Evolutionary conservation across 2,329 filamentous ascomycete species (phyloP), one percentile per base, ranked within the genome.

Genomic region (Mycogone perniciosa): DNA sequence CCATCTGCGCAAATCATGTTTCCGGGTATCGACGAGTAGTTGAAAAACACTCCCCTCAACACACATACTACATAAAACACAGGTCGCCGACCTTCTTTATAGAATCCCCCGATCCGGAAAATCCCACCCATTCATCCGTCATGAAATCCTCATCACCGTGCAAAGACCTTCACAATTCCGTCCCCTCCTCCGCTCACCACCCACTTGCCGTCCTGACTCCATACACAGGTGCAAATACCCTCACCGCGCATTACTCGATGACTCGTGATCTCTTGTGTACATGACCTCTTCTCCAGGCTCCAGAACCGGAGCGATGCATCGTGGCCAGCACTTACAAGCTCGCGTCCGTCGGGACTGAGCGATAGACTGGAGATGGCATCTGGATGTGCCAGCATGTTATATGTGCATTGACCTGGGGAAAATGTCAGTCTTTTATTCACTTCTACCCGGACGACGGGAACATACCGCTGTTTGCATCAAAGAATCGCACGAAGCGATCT

Each of bases 391-490:
- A 97, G 82, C 93, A 99, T 99, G 63, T 88, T 95, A 71, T 99
- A 99, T 57, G 93, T 97, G 72, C 91, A 96, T 89, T 99, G 93
- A 51, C 93, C 93, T 97, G 58, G n/a, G 7, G 27, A 7, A 7
- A 2, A 2, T 31, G 42, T 52, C 34, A 53, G 51, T 10, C 11
- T 11, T 30, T 40, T 26, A 31, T 20, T 26, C 11, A 9, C n/a
- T 7, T 9, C 13, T 6, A 3, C 10, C 38, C 9, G 26, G 13
- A n/a, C 5, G n/a, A 30, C 7, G 10, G 5, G 7, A 8, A 81
- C 88, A 71, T 86, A 97, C 93, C 93, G 71, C 89, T 96, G 66
- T 99, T 97, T 56, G 93, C 93, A 75, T 99, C 93, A 67, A 96
- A 99, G 77, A 99, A 96, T 59, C 92, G 81, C 60, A 99, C 90